phyloP scores from a whole-genome alignment of 2,329 filamentous ascomycete genomes.

The Cladobotryum protrusum region DNA sequence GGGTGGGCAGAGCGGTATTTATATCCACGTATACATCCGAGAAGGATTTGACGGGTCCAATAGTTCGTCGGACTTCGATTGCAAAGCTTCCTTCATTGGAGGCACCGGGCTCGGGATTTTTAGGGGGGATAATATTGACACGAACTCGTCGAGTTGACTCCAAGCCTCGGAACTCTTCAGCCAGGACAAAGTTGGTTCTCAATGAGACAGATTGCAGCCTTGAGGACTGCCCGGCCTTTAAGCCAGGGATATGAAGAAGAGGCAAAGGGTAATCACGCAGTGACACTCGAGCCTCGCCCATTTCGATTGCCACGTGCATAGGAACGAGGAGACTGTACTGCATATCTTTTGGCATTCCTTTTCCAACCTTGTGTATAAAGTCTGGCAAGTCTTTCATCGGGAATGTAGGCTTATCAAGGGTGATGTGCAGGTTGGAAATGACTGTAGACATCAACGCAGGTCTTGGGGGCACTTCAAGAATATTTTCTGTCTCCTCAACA shows the following conservation, averaged over 20 bases:
- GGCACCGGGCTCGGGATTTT: constrained; percentile 46
- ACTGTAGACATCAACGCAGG: constrained; percentile 76
- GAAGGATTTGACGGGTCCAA: constrained; percentile 93
- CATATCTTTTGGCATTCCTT: constrained; percentile 90
- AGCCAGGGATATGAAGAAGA: constrained; percentile 78
- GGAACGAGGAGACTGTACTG: constrained; percentile 84
- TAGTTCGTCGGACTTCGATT: constrained; percentile 82
- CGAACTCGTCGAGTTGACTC: constrained; percentile 75
- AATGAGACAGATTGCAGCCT: constrained; percentile 76
- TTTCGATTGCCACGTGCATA: constrained; percentile 80
- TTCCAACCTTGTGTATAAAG: constrained; percentile 86
- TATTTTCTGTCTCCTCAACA: constrained; percentile 72
- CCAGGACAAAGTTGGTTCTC: constrained; percentile 88
- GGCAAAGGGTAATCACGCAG: constrained; percentile 92
- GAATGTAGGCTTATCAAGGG: constrained; percentile 90
- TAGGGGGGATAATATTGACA: constrained; percentile 76
- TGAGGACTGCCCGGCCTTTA: constrained; percentile 73
- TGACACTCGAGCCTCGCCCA: constrained; percentile 82
- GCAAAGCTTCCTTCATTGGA: constrained; percentile 62
- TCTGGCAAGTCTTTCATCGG: constrained; percentile 72
- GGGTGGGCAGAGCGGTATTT: constrained; percentile 85
- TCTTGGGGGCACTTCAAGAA: constrained; percentile 77
- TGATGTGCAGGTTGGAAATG: constrained; percentile 77
- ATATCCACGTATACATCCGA: constrained; percentile 89
- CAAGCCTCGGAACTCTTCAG: constrained; percentile 79